These are phyloP conservation scores for Lolium rigidum DNA, from an alignment of 176 grass and related monocot genomes.

Conservation along the genomic window DNA sequence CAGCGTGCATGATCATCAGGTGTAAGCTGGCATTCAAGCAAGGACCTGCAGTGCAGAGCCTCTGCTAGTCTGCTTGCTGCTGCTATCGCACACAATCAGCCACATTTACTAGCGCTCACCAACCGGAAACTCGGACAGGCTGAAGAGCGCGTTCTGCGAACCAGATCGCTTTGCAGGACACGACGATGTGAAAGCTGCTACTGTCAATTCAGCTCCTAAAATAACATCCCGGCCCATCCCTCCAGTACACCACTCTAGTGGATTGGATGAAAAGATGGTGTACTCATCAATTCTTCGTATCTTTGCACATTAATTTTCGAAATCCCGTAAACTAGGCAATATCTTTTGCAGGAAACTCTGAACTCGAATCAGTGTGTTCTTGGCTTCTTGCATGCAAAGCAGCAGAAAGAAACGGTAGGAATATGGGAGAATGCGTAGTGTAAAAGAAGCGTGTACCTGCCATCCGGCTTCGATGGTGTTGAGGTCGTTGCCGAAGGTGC, in stretches of 20 bases:
- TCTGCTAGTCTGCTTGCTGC: not conserved
- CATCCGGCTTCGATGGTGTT: constrained; percentile 99
- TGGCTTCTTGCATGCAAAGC: not conserved
- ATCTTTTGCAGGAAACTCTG: not conserved
- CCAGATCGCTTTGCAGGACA: not conserved
- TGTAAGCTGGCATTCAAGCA: constrained; percentile 30
- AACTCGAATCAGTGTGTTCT: not conserved
- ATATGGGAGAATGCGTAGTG: not conserved
- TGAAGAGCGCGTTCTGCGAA: constrained; percentile 36
- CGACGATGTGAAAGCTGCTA: constrained; percentile 29
- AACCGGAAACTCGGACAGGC: constrained; percentile 30
- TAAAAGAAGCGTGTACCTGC: constrained; percentile 57
- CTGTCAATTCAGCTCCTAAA: not conserved
- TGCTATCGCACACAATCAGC: constrained; percentile 1
- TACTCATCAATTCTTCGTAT: not conserved
- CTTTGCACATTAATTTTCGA: not conserved
- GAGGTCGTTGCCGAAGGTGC: constrained; percentile 97
- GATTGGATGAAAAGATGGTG: not conserved
- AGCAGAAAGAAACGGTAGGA: not conserved
- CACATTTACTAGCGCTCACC: constrained; percentile 56
- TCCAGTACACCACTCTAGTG: not conserved
- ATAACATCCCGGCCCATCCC: not conserved
- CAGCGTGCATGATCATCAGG: not conserved
- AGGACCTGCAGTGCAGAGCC: constrained; percentile 24
- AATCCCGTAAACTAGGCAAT: not conserved